Conservation (phyloP, 1,139 yeast species). For the Yamadazyma atlantica region DNA sequence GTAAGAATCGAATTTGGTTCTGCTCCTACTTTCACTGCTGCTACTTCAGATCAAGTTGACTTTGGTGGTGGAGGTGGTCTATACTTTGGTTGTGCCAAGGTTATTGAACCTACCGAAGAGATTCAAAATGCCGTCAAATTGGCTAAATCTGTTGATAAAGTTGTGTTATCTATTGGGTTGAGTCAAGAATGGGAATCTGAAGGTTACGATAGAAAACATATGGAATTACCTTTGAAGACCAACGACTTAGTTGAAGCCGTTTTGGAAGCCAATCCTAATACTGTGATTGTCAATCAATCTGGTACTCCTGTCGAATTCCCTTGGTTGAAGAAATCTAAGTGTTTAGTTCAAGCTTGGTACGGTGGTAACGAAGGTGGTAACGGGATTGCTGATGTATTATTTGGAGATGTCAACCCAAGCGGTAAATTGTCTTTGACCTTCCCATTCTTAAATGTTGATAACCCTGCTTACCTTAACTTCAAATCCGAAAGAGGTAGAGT, state of each 20-base stretch:
- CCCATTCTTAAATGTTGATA: conserved; percentile 43
- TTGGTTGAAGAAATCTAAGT: conserved; percentile 48
- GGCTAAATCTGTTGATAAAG: conserved; percentile 36
- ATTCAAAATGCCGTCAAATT: conserved; percentile 24
- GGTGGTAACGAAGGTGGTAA: conserved; percentile 32
- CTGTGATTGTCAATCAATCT: conserved; percentile 56
- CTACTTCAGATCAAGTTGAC: conserved; percentile 16
- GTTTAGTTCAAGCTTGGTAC: conserved; percentile 51
- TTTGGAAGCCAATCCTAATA: conserved; percentile 47
- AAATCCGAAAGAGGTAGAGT: conserved; percentile 47
- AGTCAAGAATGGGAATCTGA: conserved; percentile 37
- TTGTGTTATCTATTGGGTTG: conserved; percentile 40
- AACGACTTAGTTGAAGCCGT: conserved; percentile 49
- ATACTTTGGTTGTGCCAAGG: conserved; percentile 24
- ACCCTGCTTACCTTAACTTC: conserved; percentile 46
- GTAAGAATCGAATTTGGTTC: conserved; percentile 54
- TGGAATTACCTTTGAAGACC: conserved; percentile 46
- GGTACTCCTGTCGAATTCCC: conserved; percentile 68
- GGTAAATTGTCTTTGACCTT: conserved; percentile 38
- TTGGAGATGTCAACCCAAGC: conserved; percentile 26
- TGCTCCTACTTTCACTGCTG: conserved; percentile 39
- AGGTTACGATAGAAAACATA: conserved; percentile 31
- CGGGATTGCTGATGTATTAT: conserved; percentile 25
- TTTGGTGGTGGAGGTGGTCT: conserved; percentile 32
- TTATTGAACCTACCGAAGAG: conserved; percentile 21